Percentiles rank a stretch among this genome's conserved stretches.
Conservation (phyloP, 495 filamentous ascomycete species). For the Aspergillus incahuasiensis region DNA sequence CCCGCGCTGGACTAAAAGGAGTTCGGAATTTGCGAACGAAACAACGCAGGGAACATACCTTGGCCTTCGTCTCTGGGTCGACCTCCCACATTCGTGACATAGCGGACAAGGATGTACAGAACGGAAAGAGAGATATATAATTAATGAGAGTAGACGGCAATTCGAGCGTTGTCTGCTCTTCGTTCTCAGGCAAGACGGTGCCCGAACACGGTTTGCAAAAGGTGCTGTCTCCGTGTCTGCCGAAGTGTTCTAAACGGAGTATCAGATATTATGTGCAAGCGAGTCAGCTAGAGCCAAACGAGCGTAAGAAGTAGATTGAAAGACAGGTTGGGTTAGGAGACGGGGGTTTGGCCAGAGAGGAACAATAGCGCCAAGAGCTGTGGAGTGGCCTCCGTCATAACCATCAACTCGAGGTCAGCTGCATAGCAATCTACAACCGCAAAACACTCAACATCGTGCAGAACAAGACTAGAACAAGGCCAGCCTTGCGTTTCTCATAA, state of each 20-base stretch:
- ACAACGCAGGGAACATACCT: slow-evolving; percentile 50
- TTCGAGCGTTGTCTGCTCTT: background rate
- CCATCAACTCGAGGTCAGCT: background rate
- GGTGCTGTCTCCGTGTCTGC: background rate
- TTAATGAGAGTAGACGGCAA: background rate
- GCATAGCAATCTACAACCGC: background rate
- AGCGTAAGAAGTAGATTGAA: background rate
- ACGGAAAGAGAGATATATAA: background rate
- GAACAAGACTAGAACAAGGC: slow-evolving; percentile 21
- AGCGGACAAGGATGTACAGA: slow-evolving; percentile 9
- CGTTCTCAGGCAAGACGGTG: background rate
- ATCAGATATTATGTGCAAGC: background rate
- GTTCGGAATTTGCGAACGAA: background rate
- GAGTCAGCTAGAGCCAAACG: background rate
- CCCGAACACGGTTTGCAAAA: background rate
- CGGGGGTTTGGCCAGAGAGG: background rate
- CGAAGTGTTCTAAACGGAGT: background rate
- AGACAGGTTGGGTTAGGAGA: slow-evolving; percentile 3
- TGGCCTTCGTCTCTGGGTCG: slow-evolving; percentile 89
- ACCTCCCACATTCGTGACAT: slow-evolving; percentile 90
- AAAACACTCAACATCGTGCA: background rate
- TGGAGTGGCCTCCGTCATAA: background rate
- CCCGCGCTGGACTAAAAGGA: background rate
- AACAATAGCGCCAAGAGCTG: slow-evolving; percentile 1
- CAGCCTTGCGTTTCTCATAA: slow-evolving; percentile 33